A percentile compares a stretch with the other conserved stretches of the same genome.
These are phyloP conservation scores for Eucalyptus microcorys DNA, from an alignment of 345 rosid species.

Conservation along the genomic window DNA sequence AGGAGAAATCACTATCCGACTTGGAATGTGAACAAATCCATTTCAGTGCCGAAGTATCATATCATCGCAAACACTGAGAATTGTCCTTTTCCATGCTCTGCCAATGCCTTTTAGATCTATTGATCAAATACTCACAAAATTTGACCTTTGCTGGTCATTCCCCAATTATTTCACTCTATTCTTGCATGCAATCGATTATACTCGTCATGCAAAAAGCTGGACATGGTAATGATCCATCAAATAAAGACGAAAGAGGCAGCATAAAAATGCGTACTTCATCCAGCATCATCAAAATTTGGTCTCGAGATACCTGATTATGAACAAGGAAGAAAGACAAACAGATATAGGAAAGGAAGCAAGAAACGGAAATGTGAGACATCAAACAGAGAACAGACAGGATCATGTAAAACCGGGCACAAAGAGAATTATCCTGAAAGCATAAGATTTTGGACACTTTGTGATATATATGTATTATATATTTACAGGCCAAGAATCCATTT, in stretches of 20 bases:
- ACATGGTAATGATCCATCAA: neutral
- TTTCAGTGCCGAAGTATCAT: neutral
- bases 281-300: neutral
- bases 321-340: neutral
- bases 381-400: neutral
- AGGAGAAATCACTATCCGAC: neutral
- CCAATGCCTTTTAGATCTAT: neutral
- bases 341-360: neutral
- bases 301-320: neutral
- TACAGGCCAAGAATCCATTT: neutral
- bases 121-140: neutral
- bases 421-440: neutral
- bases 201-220: neutral
- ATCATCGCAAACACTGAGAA: neutral
- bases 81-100: neutral
- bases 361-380: neutral
- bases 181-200: neutral
- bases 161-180: neutral
- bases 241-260: neutral
- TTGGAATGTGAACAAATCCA: neutral
- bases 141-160: neutral
- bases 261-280: neutral
- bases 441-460: neutral
- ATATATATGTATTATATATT: neutral
- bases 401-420: neutral